Evolutionary conservation across 148 eudicot species (phyloP).

Genomic region (Selenicereus undatus): DNA sequence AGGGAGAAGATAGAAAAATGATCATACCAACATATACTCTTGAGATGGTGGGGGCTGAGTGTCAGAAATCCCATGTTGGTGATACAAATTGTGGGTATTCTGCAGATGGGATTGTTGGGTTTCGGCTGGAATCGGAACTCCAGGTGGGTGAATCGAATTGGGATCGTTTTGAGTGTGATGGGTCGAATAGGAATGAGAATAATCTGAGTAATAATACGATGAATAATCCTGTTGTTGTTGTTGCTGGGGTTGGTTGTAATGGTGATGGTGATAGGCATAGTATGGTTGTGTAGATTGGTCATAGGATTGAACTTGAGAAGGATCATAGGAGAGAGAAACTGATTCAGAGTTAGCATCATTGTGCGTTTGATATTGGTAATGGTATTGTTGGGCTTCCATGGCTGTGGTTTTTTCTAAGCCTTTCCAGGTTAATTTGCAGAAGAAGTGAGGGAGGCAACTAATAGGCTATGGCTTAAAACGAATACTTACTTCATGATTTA

Average conservation of each 20-base stretch:
- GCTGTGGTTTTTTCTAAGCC: not conserved
- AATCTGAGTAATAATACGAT: slow-evolving; percentile 37
- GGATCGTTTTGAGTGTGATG: slow-evolving; percentile 26
- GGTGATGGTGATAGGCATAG: slow-evolving; percentile 24
- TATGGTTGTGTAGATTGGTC: slow-evolving; percentile 30
- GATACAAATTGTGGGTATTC: slow-evolving; percentile 26
- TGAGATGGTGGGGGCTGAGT: slow-evolving; percentile 18
- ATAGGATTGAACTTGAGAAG: slow-evolving; percentile 29
- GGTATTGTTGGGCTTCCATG: slow-evolving; percentile 32
- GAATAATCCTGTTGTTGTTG: slow-evolving; percentile 30
- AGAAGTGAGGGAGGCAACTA: not conserved
- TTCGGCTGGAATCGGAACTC: slow-evolving; percentile 32
- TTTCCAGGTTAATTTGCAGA: not conserved
- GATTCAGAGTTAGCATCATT: not conserved
- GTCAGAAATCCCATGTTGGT: slow-evolving; percentile 24
- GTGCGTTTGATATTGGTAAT: slow-evolving; percentile 18
- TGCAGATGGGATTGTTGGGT: slow-evolving; percentile 24
- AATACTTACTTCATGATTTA: too few species aligned
- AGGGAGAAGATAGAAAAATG: not conserved
- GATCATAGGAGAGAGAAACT: slow-evolving; percentile 21
- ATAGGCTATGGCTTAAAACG: too few species aligned
- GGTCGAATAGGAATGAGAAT: slow-evolving; percentile 19
- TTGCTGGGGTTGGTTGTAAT: not conserved
- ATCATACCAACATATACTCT: slow-evolving; percentile 23
- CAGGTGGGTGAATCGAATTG: slow-evolving; percentile 36